These are phyloP conservation scores for Candida ortonii DNA, from an alignment of 805 yeast genomes.

Conservation along the genomic window DNA sequence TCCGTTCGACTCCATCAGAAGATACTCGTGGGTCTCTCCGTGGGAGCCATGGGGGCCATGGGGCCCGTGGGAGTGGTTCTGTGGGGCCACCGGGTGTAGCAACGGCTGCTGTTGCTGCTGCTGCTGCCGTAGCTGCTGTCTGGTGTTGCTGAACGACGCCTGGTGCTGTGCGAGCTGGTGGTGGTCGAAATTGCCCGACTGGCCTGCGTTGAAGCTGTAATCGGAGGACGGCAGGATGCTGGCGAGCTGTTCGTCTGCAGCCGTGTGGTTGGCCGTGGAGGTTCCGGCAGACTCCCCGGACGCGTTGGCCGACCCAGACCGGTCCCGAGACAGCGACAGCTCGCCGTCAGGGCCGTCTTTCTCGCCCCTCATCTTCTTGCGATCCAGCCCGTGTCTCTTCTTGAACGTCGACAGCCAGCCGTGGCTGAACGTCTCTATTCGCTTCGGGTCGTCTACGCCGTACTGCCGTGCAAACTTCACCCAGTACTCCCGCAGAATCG, in stretches of 20 bases:
- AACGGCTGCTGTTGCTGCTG: slow-evolving; percentile 9
- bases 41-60: slow-evolving; percentile 3
- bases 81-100: slow-evolving; percentile 1
- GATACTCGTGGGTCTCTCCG: slow-evolving; percentile 16
- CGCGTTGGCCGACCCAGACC: slow-evolving; percentile 2
- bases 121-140: slow-evolving; percentile 11
- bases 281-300: slow-evolving; percentile 3
- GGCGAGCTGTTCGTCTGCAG: slow-evolving; percentile 8
- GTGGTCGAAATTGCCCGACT: slow-evolving; percentile 8
- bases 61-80: slow-evolving; percentile 6
- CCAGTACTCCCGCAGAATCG: slow-evolving; percentile 57
- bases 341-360: too few relatives aligned
- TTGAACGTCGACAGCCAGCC: slow-evolving; percentile 65
- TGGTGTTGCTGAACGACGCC: slow-evolving; percentile 10
- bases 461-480: slow-evolving; percentile 48
- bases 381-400: slow-evolving; percentile 45
- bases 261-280: background rate
- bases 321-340: too few relatives aligned
- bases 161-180: slow-evolving; percentile 16
- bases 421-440: slow-evolving; percentile 53
- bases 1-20: slow-evolving; percentile 13
- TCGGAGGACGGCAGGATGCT: slow-evolving; percentile 18
- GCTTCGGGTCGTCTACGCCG: slow-evolving; percentile 60
- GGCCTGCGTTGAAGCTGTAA: slow-evolving; percentile 10
- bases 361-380: slow-evolving; percentile 12